Percentiles rank a stretch among this genome's conserved stretches.
Conservation (phyloP, 805 yeast genomes). For the Nakazawaea wickerhamii region DNA sequence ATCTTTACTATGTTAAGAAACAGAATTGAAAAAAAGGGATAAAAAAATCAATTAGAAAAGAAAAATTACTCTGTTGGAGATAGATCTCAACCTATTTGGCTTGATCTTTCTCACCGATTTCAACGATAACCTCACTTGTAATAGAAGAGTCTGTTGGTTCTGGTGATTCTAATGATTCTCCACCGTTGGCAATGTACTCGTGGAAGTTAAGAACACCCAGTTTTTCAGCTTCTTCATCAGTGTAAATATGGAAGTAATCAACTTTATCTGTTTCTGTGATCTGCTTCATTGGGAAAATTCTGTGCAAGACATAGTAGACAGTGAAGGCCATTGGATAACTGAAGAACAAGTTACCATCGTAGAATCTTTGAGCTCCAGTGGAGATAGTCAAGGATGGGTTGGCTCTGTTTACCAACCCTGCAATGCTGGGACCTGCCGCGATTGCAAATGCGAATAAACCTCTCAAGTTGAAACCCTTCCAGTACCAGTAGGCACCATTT, state of each 20-base stretch:
- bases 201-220: conserved; percentile 15
- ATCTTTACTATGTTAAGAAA: too few species aligned
- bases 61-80: too few species aligned
- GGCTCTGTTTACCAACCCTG: conserved; percentile 31
- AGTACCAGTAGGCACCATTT: conserved; percentile 25
- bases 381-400: conserved; percentile 20
- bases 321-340: conserved; percentile 24
- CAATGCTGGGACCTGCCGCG: conserved; percentile 34
- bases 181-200: conserved; percentile 3
- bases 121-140: not conserved
- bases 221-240: conserved; percentile 22
- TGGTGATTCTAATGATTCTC: too few species aligned
- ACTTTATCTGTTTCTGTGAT: conserved; percentile 16
- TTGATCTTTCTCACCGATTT: conserved; percentile 3
- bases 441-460: conserved; percentile 23
- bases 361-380: conserved; percentile 22
- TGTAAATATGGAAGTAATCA: conserved; percentile 25
- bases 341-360: conserved; percentile 26
- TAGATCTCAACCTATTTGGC: too few species aligned
- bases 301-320: conserved; percentile 20
- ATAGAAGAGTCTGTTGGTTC: not conserved
- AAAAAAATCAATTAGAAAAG: too few species aligned
- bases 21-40: too few species aligned
- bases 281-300: conserved; percentile 21
- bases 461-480: conserved; percentile 27